Conservation (phyloP, 345 rosid genomes). For the Boechera divaricarpa region DNA sequence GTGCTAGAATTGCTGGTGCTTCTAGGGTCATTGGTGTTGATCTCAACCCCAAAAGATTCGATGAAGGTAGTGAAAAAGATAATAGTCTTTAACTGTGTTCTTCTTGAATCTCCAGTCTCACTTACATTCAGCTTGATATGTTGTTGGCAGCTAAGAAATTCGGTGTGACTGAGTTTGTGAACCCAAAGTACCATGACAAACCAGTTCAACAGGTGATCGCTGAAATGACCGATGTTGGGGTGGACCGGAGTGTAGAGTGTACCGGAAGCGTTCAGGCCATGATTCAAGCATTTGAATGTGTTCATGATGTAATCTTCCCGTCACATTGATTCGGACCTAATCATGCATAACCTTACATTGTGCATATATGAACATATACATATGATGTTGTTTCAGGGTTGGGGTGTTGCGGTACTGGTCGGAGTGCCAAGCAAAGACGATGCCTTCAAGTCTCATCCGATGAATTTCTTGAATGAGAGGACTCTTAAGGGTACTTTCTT, state of each 20-base stretch:
- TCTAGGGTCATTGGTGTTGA: constrained; percentile 80
- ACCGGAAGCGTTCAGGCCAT: constrained; percentile 74
- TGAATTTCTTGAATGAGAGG: constrained; percentile 66
- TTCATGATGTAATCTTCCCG: constrained; percentile 65
- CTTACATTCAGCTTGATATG: constrained; percentile 28
- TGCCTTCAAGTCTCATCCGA: constrained; percentile 62
- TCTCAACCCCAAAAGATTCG: constrained; percentile 63
- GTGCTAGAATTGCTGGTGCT: constrained; percentile 77
- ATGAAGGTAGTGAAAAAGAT: constrained; percentile 41
- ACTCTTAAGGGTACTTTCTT: constrained; percentile 75
- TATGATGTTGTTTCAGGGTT: constrained; percentile 53
- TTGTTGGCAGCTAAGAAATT: constrained; percentile 64
- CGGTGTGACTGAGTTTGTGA: constrained; percentile 69
- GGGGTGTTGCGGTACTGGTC: constrained; percentile 80
- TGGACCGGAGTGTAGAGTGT: constrained; percentile 81
- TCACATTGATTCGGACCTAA: background rate
- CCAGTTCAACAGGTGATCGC: constrained; percentile 81
- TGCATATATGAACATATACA: background rate
- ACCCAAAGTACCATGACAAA: constrained; percentile 68
- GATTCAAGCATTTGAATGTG: constrained; percentile 91
- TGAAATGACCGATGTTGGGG: constrained; percentile 82
- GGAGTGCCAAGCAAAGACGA: constrained; percentile 75
- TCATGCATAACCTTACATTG: background rate
- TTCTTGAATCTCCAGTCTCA: background rate
- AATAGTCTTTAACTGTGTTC: background rate